Conservation (phyloP, 116 monocot species). For the Trichopus zeylanicus region DNA sequence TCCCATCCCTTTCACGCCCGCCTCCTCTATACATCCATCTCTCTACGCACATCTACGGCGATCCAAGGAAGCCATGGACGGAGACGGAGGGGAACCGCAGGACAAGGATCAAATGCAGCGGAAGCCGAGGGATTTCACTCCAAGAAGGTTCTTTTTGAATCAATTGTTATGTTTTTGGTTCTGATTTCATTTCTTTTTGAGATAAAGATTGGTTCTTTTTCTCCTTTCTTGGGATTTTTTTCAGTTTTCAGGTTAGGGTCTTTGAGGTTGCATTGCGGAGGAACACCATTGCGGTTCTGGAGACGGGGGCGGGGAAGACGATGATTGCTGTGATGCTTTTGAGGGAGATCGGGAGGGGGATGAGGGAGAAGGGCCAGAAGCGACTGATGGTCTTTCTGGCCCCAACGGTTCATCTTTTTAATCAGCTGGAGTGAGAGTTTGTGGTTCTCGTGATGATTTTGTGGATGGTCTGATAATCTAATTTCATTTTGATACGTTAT, state of each 20-base stretch:
- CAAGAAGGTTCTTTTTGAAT: too few relatives aligned
- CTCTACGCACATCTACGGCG: too few relatives aligned
- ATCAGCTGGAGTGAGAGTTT: conserved; percentile 32
- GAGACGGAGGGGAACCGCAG: not conserved
- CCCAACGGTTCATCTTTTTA: conserved; percentile 75
- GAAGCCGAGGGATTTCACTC: not conserved
- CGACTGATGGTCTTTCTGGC: conserved; percentile 65
- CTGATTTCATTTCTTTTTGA: not conserved
- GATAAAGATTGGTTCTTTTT: not conserved
- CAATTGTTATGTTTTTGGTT: not conserved
- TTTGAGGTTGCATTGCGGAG: conserved; percentile 61
- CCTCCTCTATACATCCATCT: too few relatives aligned
- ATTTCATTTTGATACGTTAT: not conserved
- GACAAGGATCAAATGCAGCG: not conserved
- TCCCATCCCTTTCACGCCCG: too few relatives aligned
- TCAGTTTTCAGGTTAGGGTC: conserved; percentile 54
- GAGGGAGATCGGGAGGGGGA: conserved; percentile 39
- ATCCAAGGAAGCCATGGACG: not conserved
- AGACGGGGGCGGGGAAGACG: conserved; percentile 79
- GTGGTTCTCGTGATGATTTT: not conserved
- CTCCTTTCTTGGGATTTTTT: not conserved
- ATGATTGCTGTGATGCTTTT: conserved; percentile 84
- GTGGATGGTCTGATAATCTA: too few relatives aligned
- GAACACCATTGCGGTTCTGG: conserved; percentile 82
- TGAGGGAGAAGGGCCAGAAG: conserved; percentile 9